Base-by-base conservation (phyloP, 257 asterid genomes). In the Solanum sejunctum region DNA sequence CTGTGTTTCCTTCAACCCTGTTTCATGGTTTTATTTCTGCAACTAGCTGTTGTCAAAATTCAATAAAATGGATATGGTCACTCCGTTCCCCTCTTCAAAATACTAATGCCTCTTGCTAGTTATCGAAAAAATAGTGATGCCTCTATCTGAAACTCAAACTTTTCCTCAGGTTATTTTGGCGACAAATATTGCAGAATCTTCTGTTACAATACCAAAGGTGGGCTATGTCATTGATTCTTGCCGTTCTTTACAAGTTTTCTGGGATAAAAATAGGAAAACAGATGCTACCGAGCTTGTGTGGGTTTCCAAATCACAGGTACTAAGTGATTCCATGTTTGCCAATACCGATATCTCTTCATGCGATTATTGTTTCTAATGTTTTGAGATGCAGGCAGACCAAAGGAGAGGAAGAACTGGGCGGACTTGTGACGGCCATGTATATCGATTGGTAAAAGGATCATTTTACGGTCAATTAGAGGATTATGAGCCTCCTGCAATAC, bases 281-380 rank as follows among this genome's bases (percentile, higher is more conserved):
- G 98, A 96, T 55, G 51, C 93, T 72, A 94, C 97, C 4, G 95
- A 93, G 90, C 98, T 96, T 87, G 96, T 86, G 7, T 96, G 99
- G 99, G 99, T 95, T 85, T 96, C 99, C 79, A 93, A 91, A 88
- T 96, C 99, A 66, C 99, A 96, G 97, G 99, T 96, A 91, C 81
- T 47, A 18, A 47, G 21, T 83, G 82, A 82, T 86, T 84, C 67
- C 72, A 51, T 54, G 83, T 57, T 69, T 79, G 55, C 69, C 83
- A 51, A 83, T 11, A 83, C 26, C 58, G 72, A 55, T 79, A 47
- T 56, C 56, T 55, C 84, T 56, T 83, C 47, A 58, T 87, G 72
- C 71, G 52, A 81, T 80, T 78, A 41, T 80, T 55, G 56, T 36
- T 81, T 39, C 84, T 60, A 84, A 81, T 85, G 69, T 70, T 81